Base-by-base conservation (phyloP, 2,329 filamentous ascomycete species). In the Alternaria postmessia region DNA sequence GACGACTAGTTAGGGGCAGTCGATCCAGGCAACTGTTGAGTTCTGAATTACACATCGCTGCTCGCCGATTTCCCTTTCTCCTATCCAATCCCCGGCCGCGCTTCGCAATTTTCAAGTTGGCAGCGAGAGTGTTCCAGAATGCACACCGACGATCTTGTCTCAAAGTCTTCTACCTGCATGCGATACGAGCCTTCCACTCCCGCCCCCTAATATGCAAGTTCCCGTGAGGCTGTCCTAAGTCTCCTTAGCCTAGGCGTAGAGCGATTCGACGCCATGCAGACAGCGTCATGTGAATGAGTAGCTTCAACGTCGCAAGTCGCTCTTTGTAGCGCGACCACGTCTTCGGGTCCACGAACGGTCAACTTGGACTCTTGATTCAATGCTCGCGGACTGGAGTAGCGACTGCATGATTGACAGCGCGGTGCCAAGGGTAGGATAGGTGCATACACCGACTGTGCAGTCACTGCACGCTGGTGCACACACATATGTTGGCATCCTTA, bases 311-410 rank as follows among this genome's bases (percentile, higher is more conserved):
- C 14, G 46, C 30, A 38, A 49, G 14, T 24, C 46, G 52, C 54
- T 42, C 18, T 54, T 34, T 51, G 54, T 57, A 61, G 34, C 46
- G 54, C 49, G 53, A 56, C 64, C 63, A 67, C 61, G 66, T 66
- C 62, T 52, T 51, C 51, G 44, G 39, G 30, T 32, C 44, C 22
- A 41, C 53, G 51, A 60, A 57, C 51, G 48, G 55, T 42, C 34
- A 54, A 39, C 34, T 44, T 41, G 30, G 16, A 30, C 26, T 28
- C 26, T 22, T 28, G 22, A 57, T 57, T 57, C 51, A 59, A 51
- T 57, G 49, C 63, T 41, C 48, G 47, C 32, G 51, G 55, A 41
- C 39, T 58, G 41, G 24, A 26, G 44, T 28, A 42, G 48, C 43
- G 38, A 20, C 18, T 43, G 43, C 52, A 54, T 55, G 51, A 48